phyloP scores from a whole-genome alignment of 352 stramenopile species.

The Albugo laibachii region DNA sequence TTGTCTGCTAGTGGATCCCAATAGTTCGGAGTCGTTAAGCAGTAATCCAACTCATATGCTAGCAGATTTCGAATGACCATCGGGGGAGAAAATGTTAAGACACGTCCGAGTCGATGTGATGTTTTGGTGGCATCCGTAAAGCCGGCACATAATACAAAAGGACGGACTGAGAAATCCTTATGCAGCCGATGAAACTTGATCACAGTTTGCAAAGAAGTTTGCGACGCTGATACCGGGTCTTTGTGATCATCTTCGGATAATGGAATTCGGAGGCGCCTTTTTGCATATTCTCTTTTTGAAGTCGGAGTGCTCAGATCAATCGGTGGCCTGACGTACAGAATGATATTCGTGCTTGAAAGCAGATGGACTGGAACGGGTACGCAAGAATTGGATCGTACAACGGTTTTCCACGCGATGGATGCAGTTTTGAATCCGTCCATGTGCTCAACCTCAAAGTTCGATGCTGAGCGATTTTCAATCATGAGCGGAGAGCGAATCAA shows the following conservation, averaged over 20 bases:
- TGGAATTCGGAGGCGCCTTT: constrained; percentile 43
- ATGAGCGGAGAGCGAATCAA: constrained; percentile 62
- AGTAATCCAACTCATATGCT: constrained; percentile 46
- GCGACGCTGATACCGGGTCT: background rate
- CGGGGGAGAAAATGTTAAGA: constrained; percentile 51
- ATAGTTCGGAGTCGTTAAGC: constrained; percentile 41
- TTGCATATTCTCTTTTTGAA: constrained; percentile 46
- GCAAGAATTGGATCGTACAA: constrained; percentile 33
- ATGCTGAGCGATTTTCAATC: constrained; percentile 67
- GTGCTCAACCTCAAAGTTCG: constrained; percentile 73
- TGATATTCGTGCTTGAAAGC: constrained; percentile 42
- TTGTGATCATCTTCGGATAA: constrained; percentile 30
- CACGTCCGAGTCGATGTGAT: constrained; percentile 9
- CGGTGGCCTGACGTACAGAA: constrained; percentile 48
- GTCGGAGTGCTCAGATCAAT: constrained; percentile 18
- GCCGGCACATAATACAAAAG: constrained; percentile 66
- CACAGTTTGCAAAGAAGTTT: constrained; percentile 13
- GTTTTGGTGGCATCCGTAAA: constrained; percentile 5
- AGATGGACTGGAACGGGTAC: constrained; percentile 55
- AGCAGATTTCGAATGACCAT: constrained; percentile 69
- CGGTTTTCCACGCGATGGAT: constrained; percentile 32
- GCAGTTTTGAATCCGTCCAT: constrained; percentile 18
- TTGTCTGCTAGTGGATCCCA: constrained; percentile 33
- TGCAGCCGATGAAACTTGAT: constrained; percentile 69
- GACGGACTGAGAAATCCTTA: constrained; percentile 49